A percentile compares a stretch with the other conserved stretches of the same genome.
phyloP scores from a whole-genome alignment of 2,329 filamentous ascomycete genomes.

The Fusarium tupiense region DNA sequence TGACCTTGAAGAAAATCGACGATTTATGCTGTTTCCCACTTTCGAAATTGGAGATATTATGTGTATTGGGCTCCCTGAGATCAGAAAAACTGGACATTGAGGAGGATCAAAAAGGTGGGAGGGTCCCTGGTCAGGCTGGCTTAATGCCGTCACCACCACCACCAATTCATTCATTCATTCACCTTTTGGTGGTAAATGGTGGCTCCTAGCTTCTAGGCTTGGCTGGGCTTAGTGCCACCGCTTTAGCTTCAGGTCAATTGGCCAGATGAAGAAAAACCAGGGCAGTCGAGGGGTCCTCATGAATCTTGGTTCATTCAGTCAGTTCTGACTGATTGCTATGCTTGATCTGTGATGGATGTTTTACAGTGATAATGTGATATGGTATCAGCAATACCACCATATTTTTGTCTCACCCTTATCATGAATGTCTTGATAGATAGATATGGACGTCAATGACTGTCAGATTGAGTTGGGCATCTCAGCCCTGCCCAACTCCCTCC shows the following conservation, averaged over 20 bases:
- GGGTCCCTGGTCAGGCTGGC: constrained; percentile 19
- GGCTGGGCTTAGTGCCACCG: constrained; percentile 33
- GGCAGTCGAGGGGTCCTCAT: constrained; percentile 10
- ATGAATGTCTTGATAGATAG: neutral
- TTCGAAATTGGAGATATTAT: no score
- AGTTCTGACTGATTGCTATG: neutral
- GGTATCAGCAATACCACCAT: neutral
- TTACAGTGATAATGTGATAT: neutral
- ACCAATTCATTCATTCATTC: neutral
- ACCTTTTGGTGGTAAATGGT: constrained; percentile 10
- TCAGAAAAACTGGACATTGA: neutral
- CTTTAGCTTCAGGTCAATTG: constrained; percentile 36
- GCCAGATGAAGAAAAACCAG: constrained; percentile 26
- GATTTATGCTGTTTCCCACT: neutral
- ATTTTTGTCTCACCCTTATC: neutral
- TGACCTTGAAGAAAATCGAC: neutral
- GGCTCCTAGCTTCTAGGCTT: constrained; percentile 3
- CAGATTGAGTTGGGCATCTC: constrained; percentile 6
- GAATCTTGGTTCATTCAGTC: neutral
- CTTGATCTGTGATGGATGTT: neutral
- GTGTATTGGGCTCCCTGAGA: neutral
- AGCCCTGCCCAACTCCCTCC: constrained; percentile 7
- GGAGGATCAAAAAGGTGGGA: constrained; percentile 5
- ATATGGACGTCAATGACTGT: neutral
- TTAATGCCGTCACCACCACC: constrained; percentile 30